These are phyloP conservation scores for Capronia epimyces DNA, from an alignment of 2,329 filamentous ascomycete genomes.

Conservation along the genomic window DNA sequence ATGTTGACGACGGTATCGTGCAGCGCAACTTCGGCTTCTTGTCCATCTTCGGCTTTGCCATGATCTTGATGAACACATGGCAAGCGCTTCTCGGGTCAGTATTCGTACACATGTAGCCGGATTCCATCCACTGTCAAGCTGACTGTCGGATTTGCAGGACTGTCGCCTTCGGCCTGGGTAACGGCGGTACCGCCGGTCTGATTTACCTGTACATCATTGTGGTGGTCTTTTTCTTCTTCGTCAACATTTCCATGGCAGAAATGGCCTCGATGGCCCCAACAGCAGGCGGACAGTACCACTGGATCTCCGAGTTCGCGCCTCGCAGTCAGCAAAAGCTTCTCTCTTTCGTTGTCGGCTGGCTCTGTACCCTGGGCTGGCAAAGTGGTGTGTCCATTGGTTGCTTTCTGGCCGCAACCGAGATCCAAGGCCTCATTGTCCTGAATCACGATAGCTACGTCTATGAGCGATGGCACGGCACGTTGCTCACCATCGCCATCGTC, in stretches of 20 bases:
- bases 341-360: slow-evolving; percentile 41
- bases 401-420: slow-evolving; percentile 33
- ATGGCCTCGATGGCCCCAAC: slow-evolving; percentile 43
- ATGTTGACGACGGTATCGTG: background rate
- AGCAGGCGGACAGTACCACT: slow-evolving; percentile 51
- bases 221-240: slow-evolving; percentile 41
- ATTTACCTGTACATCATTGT: slow-evolving; percentile 50
- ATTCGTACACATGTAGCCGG: too few relatives aligned
- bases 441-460: slow-evolving; percentile 23
- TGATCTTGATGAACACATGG: slow-evolving; percentile 42
- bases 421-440: slow-evolving; percentile 34
- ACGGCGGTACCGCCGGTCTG: slow-evolving; percentile 50
- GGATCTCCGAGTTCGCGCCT: slow-evolving; percentile 53
- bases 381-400: slow-evolving; percentile 28
- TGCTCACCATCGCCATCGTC: slow-evolving; percentile 30
- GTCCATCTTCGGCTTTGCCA: slow-evolving; percentile 43
- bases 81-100: slow-evolving; percentile 29
- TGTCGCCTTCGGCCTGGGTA: slow-evolving; percentile 31
- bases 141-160: slow-evolving; percentile 35
- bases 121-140: too few relatives aligned
- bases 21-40: slow-evolving; percentile 44
- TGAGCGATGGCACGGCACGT: slow-evolving; percentile 32
- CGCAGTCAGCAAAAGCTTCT: slow-evolving; percentile 38
- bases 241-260: slow-evolving; percentile 44
- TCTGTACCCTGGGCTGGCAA: slow-evolving; percentile 34